Evolutionary conservation across 2,329 filamentous ascomycete genomes (phyloP), one percentile per base, ranked within the genome.

Genomic region (Neofusicoccum ribis): DNA sequence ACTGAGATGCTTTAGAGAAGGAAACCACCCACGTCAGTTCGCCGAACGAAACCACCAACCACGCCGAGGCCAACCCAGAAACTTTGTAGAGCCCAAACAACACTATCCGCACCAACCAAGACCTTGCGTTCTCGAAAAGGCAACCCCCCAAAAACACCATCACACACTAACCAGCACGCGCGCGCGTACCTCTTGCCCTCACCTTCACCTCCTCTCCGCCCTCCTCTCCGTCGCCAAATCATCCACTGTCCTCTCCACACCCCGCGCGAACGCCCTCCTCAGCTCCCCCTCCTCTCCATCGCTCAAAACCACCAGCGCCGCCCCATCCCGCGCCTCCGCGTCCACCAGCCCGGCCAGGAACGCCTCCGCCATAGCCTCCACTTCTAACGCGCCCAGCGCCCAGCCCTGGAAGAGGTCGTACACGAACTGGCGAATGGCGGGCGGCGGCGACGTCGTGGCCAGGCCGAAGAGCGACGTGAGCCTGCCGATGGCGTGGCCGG

Each of bases 241-340:
- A 2, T 9, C 0, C 43, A 23, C 14, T 1, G 56, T 43, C 12
- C 43, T 27, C 12, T 27, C n/a, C 5, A 47, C 56, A 3, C 56
- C 56, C 1, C 5, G 1, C 2, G 78, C 4, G 9, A 60, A 60
- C 12, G 41, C 56, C 17, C 12, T 41, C 27, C 14, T 17, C 27
- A 46, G 17, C 1, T 3, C 41, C 1, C 34, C 27, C 3, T 59
- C 41, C n/a, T 52, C 50, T 1, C 8, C n/a, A 2, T 59, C 54
- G 5, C 20, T 41, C 9, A 59, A 1, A 3, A 36, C 41, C 3
- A 59, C n/a, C 1, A 36, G 1, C 1, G 52, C 54, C 1, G 1
- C 9, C 12, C 43, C 43, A 23, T 20, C 27, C 1, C 27, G 8
- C 11, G 5, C 12, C 5, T 37, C 39, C 5, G 43, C 56, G 9